Percentiles rank a stretch among this genome's conserved stretches.
Evolutionary conservation across 169 alveolate species (phyloP).

Genomic region (Perkinsus chesapeaki): DNA sequence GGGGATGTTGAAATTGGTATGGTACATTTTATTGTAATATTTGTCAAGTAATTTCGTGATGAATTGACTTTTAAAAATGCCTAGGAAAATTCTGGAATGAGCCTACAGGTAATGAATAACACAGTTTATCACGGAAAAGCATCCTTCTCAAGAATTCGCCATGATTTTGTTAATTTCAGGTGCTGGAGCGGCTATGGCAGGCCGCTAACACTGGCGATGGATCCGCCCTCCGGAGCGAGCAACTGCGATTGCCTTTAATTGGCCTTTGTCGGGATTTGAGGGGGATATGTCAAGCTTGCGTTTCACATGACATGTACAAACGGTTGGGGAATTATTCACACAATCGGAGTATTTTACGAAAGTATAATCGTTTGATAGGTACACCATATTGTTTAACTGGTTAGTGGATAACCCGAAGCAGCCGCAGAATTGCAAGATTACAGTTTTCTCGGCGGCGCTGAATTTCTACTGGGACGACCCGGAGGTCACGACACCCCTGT

Average conservation of each 20-base stretch:
- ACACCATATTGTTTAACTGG: slow-evolving; percentile 74
- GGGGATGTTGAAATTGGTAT: slow-evolving; percentile 25
- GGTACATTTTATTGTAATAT: too few species aligned
- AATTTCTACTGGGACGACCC: slow-evolving; percentile 78
- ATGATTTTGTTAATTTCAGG: neutral
- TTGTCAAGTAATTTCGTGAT: too few species aligned
- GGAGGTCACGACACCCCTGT: slow-evolving; percentile 77
- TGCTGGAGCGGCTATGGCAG: neutral
- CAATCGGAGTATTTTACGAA: neutral
- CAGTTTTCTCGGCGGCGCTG: slow-evolving; percentile 65
- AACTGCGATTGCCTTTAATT: slow-evolving; percentile 59
- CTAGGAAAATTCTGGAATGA: too few species aligned
- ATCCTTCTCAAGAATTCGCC: slow-evolving; percentile 39
- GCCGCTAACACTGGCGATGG: neutral
- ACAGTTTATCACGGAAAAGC: slow-evolving; percentile 42
- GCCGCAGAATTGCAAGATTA: slow-evolving; percentile 43
- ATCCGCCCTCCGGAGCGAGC: neutral
- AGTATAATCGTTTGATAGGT: slow-evolving; percentile 43
- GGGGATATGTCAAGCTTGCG: slow-evolving; percentile 57
- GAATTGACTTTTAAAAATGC: too few species aligned
- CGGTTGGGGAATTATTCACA: neutral
- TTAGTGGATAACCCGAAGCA: slow-evolving; percentile 72
- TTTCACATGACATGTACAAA: neutral
- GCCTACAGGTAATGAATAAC: too few species aligned
- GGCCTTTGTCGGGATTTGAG: slow-evolving; percentile 81